These are phyloP conservation scores for Ambrosia hybrid DNA, from an alignment of 140 eudicot species.

Conservation along the genomic window DNA sequence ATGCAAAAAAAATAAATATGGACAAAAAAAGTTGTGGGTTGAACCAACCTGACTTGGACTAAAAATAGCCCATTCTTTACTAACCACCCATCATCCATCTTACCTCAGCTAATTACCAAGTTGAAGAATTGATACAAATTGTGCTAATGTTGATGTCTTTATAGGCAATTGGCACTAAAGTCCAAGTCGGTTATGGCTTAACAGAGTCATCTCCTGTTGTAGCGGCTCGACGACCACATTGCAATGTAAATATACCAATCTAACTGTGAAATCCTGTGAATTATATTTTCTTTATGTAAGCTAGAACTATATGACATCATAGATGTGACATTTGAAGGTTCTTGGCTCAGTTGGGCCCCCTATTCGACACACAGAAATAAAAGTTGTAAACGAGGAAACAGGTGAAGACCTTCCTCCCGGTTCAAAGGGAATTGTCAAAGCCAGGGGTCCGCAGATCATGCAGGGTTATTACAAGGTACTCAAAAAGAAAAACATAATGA, in stretches of 20 bases:
- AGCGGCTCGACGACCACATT: constrained; percentile 63
- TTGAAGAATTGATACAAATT: constrained; percentile 9
- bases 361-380: constrained; percentile 59
- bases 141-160: constrained; percentile 16
- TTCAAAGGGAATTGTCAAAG: constrained; percentile 81
- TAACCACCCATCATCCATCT: background rate
- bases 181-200: constrained; percentile 95
- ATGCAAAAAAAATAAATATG: background rate
- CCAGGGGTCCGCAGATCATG: constrained; percentile 92
- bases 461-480: constrained; percentile 90
- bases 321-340: constrained; percentile 64
- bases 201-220: constrained; percentile 93
- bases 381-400: constrained; percentile 77
- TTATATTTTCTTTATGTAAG: constrained; percentile 8
- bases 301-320: constrained; percentile 36
- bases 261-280: background rate
- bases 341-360: constrained; percentile 87
- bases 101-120: constrained; percentile 8
- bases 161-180: constrained; percentile 77
- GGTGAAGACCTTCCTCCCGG: constrained; percentile 72
- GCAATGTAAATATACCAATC: constrained; percentile 57
- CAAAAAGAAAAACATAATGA: constrained; percentile 3
- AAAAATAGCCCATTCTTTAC: background rate
- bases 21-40: background rate
- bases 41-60: background rate